Percentiles rank a stretch among this genome's conserved stretches.
Conservation (phyloP, 305 asterid species). For the Solanum hybrid region DNA sequence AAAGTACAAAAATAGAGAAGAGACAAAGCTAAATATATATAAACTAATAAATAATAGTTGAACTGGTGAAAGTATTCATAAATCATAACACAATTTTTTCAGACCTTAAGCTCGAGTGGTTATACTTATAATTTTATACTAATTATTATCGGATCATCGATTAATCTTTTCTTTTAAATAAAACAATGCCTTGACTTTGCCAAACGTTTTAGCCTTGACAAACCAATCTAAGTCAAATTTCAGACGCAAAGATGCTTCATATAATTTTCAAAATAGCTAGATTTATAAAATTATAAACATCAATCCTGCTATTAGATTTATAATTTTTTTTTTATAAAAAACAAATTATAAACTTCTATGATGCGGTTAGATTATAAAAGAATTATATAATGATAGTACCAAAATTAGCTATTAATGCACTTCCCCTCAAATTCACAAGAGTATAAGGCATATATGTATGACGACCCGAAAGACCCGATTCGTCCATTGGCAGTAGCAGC, state of each 20-base stretch:
- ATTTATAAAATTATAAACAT: not conserved
- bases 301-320: no score
- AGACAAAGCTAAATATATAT: no score
- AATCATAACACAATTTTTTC: not conserved
- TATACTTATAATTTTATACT: not conserved
- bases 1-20: not conserved
- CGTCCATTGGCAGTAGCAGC: not conserved
- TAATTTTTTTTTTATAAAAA: no score
- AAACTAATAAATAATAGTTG: not conserved
- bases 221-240: not conserved
- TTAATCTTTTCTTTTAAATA: not conserved
- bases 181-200: not conserved
- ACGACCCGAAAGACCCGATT: not conserved
- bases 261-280: not conserved
- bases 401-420: not conserved
- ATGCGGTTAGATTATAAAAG: not conserved
- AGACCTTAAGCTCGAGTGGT: not conserved
- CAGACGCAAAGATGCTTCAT: not conserved
- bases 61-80: not conserved
- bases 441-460: not conserved
- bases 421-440: not conserved
- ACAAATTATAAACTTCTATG: no score
- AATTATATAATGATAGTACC: not conserved
- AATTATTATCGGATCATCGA: not conserved
- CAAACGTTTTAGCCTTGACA: not conserved